These are phyloP conservation scores for Borealophlyctis nickersoniae DNA, from an alignment of 192 early-diverging fungal genomes.

Conservation along the genomic window DNA sequence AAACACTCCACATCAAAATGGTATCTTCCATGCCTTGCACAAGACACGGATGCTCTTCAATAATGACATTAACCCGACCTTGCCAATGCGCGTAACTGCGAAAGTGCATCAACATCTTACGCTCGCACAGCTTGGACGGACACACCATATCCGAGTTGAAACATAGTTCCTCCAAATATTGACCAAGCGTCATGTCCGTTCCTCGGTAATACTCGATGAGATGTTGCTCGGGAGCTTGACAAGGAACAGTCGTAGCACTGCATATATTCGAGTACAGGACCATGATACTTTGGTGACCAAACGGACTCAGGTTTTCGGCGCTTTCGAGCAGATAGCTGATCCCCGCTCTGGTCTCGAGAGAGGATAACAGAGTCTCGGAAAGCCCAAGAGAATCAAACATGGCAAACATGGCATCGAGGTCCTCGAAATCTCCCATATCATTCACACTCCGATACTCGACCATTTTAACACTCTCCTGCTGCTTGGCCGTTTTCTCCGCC, in stretches of 20 bases:
- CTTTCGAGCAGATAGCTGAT: constrained; percentile 51
- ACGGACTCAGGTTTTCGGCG: constrained; percentile 62
- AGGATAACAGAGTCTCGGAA: constrained; percentile 23
- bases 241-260: constrained; percentile 54
- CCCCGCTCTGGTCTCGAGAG: constrained; percentile 34
- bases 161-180: constrained; percentile 82
- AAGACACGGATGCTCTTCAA: constrained; percentile 57
- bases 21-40: constrained; percentile 65
- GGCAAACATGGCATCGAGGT: neutral
- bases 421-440: neutral
- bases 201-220: constrained; percentile 79
- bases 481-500: neutral
- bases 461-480: constrained; percentile 2
- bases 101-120: constrained; percentile 76
- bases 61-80: constrained; percentile 73
- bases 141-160: constrained; percentile 66
- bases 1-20: constrained; percentile 87
- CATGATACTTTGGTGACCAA: constrained; percentile 70
- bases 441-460: neutral
- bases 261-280: constrained; percentile 72
- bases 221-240: constrained; percentile 61
- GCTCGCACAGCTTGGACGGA: constrained; percentile 66
- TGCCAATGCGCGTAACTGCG: constrained; percentile 84
- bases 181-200: constrained; percentile 82
- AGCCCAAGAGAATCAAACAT: neutral